Percentiles rank a stretch among this genome's conserved stretches.
Conservation (phyloP, 176 grass and related monocot species). For the Olyra latifolia region DNA sequence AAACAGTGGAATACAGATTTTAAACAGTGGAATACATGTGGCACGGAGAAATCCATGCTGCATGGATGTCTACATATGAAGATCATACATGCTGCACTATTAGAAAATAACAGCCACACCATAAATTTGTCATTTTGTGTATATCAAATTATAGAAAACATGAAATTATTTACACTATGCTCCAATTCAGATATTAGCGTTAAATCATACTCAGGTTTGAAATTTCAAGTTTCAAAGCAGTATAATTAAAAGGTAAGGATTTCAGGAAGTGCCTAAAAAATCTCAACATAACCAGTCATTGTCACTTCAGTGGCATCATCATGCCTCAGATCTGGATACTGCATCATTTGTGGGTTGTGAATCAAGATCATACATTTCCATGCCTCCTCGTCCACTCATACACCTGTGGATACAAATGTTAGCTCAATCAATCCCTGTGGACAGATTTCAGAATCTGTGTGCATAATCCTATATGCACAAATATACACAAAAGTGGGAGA, state of each 20-base stretch:
- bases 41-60: background rate
- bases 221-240: background rate
- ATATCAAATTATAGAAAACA: constrained; percentile 31
- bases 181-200: background rate
- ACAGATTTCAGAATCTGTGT: constrained; percentile 23
- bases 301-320: constrained; percentile 20
- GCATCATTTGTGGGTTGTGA: constrained; percentile 1
- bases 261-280: constrained; percentile 18
- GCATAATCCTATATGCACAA: constrained; percentile 12
- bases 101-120: constrained; percentile 12
- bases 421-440: constrained; percentile 30
- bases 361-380: constrained; percentile 12
- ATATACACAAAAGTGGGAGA: background rate
- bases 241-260: background rate
- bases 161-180: background rate
- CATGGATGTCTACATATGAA: background rate
- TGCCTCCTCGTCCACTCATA: constrained; percentile 34
- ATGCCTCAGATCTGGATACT: constrained; percentile 25
- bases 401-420: constrained; percentile 38
- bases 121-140: background rate
- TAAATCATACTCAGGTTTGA: background rate
- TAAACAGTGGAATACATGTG: background rate
- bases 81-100: background rate
- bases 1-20: constrained; percentile 21
- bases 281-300: constrained; percentile 28